Percentiles rank a stretch among this genome's conserved stretches.
phyloP scores from a whole-genome alignment of 2,329 filamentous ascomycete species.

The Sordariomycetes sp. region DNA sequence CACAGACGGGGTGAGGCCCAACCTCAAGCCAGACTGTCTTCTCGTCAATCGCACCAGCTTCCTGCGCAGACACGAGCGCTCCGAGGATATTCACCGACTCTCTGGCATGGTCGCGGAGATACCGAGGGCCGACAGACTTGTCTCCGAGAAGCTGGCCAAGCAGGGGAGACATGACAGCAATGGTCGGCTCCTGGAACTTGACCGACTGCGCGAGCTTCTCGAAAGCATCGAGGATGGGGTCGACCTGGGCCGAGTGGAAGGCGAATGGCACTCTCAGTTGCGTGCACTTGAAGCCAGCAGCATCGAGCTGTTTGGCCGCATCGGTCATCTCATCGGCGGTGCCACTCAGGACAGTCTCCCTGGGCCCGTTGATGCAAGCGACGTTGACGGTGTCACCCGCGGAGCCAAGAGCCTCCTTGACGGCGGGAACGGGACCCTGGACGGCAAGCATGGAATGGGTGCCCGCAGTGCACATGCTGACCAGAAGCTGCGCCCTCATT shows the following conservation, averaged over 20 bases:
- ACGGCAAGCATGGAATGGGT: slow-evolving; percentile 51
- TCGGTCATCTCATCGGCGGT: slow-evolving; percentile 26
- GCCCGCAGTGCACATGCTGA: slow-evolving; percentile 51
- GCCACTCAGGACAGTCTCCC: slow-evolving; percentile 61
- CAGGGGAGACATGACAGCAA: slow-evolving; percentile 60
- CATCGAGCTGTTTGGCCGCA: slow-evolving; percentile 26
- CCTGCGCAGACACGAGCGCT: slow-evolving; percentile 45
- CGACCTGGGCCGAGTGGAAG: slow-evolving; percentile 43
- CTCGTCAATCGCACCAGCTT: slow-evolving; percentile 43
- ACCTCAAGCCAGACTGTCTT: slow-evolving; percentile 60
- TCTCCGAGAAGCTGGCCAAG: slow-evolving; percentile 42
- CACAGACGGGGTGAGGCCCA: slow-evolving; percentile 59
- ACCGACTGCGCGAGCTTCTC: slow-evolving; percentile 30
- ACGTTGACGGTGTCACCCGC: slow-evolving; percentile 29
- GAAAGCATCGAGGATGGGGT: slow-evolving; percentile 47
- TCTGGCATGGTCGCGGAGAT: slow-evolving; percentile 50
- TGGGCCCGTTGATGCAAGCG: slow-evolving; percentile 67
- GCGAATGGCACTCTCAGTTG: slow-evolving; percentile 39
- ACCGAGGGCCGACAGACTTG: slow-evolving; percentile 38
- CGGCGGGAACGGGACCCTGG: slow-evolving; percentile 36
- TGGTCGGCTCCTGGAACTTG: slow-evolving; percentile 23
- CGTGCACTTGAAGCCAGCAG: slow-evolving; percentile 27
- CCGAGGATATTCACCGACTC: slow-evolving; percentile 56
- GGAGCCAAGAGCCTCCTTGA: slow-evolving; percentile 39
- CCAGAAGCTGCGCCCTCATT: slow-evolving; percentile 52